These are phyloP conservation scores for Teunomyces funiuensis DNA, from an alignment of 805 yeast species.

Conservation along the genomic window DNA sequence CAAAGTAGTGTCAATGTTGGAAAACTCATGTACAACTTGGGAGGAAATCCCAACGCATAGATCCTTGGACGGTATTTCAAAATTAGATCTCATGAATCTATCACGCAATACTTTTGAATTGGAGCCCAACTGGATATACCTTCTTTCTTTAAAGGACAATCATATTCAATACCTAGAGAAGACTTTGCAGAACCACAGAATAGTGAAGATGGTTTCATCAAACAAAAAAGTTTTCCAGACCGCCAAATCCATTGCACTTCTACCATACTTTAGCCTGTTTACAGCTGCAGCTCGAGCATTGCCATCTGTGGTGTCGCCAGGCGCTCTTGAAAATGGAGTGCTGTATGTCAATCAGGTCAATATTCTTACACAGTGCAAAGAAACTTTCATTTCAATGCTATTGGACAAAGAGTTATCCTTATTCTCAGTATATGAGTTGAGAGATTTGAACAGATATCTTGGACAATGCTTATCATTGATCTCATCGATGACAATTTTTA, in stretches of 20 bases:
- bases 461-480: constrained; percentile 18
- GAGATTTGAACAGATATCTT: constrained; percentile 15
- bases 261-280: constrained; percentile 3
- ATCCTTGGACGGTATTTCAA: not conserved
- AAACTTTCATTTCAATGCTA: constrained; percentile 10
- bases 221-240: not conserved
- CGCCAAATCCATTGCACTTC: not conserved
- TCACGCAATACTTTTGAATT: not conserved
- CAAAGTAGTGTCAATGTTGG: not conserved
- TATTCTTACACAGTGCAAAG: constrained; percentile 17
- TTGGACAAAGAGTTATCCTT: constrained; percentile 7
- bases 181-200: not conserved
- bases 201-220: not conserved
- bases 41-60: not conserved
- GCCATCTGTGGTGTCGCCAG: constrained; percentile 11
- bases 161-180: constrained; percentile 1
- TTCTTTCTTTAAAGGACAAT: not conserved
- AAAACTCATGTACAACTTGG: not conserved
- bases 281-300: constrained; percentile 8
- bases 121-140: constrained; percentile 5
- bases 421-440: constrained; percentile 15
- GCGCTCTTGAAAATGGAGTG: constrained; percentile 4
- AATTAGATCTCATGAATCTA: not conserved
- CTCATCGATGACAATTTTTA: constrained; percentile 22
- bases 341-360: constrained; percentile 14